These are phyloP conservation scores for Graphilbum sp. DNA, from an alignment of 2,329 filamentous ascomycete species.

Conservation along the genomic window DNA sequence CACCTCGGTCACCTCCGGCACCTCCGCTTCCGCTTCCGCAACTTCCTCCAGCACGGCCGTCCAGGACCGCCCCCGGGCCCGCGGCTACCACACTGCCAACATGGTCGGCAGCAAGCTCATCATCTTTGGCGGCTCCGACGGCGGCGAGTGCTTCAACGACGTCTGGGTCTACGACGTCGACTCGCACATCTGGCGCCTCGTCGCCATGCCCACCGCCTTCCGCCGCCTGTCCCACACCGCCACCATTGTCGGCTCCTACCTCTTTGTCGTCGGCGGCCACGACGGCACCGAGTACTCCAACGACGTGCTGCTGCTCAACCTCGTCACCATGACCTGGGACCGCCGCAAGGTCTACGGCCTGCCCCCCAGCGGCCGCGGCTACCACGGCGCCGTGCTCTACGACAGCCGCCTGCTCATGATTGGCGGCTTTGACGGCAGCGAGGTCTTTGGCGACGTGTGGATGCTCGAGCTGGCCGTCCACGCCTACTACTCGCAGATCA, in stretches of 20 bases:
- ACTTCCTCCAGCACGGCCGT: constrained; percentile 1
- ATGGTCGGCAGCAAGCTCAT: constrained; percentile 59
- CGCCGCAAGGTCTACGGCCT: constrained; percentile 46
- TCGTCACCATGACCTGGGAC: constrained; percentile 63
- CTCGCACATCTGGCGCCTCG: constrained; percentile 39
- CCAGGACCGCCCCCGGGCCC: constrained; percentile 36
- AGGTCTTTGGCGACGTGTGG: constrained; percentile 53
- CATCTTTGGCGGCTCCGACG: constrained; percentile 54
- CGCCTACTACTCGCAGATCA: constrained; percentile 58
- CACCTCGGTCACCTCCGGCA: neutral
- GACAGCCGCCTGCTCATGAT: constrained; percentile 48
- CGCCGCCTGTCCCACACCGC: constrained; percentile 51
- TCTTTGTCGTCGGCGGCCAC: constrained; percentile 55
- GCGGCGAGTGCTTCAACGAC: constrained; percentile 56
- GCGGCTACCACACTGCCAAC: constrained; percentile 57
- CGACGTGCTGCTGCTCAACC: constrained; percentile 51
- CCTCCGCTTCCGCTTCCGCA: too few relatives aligned
- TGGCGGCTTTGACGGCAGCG: constrained; percentile 50
- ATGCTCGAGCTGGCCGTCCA: constrained; percentile 53
- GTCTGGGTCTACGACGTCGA: constrained; percentile 61
- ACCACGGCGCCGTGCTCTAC: constrained; percentile 49
- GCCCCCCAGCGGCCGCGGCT: constrained; percentile 46
- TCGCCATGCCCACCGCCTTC: constrained; percentile 42
- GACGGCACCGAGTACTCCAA: constrained; percentile 55
- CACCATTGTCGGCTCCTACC: constrained; percentile 52